A percentile compares a stretch with the other conserved stretches of the same genome.
Conservation (phyloP, 768 basidiomycete species). For the Trametes villosa region DNA sequence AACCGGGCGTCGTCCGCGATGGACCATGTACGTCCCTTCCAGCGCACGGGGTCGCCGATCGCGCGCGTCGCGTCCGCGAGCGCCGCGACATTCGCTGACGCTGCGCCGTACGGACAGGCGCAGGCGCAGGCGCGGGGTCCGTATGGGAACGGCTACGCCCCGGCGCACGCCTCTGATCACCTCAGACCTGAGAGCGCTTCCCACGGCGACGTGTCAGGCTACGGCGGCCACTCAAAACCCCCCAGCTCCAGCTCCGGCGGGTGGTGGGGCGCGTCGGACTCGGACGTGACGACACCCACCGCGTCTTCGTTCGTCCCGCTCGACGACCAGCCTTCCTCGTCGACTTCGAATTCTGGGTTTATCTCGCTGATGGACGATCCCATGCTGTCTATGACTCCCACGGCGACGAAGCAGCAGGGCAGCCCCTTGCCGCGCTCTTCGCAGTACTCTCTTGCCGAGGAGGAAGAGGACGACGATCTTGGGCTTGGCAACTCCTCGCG, state of each 20-base stretch:
- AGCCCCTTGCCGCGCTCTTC: conserved; percentile 16
- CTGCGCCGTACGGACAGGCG: conserved; percentile 40
- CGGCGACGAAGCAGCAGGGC: conserved; percentile 22
- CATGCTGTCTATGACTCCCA: conserved; percentile 46
- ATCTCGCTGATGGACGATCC: conserved; percentile 81
- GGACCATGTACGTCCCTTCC: conserved; percentile 60
- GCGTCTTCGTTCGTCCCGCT: conserved; percentile 65
- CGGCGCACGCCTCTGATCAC: conserved; percentile 18
- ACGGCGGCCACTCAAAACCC: conserved; percentile 34
- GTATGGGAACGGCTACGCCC: conserved; percentile 43
- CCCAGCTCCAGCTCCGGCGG: conserved; percentile 37
- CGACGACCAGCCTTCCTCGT: conserved; percentile 44
- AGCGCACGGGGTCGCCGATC: conserved; percentile 54
- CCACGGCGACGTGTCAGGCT: conserved; percentile 22
- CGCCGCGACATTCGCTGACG: conserved; percentile 53
- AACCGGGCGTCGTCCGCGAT: conserved; percentile 80
- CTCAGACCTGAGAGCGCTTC: conserved; percentile 18
- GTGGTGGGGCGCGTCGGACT: conserved; percentile 69
- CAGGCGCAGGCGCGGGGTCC: conserved; percentile 30
- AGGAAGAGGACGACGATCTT: conserved; percentile 84
- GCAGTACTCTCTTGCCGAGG: conserved; percentile 35
- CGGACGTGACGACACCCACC: conserved; percentile 62
- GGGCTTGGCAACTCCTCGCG: conserved; percentile 82
- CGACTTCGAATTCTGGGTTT: conserved; percentile 55
- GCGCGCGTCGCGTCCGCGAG: conserved; percentile 59